Conservation (phyloP, 495 filamentous ascomycete genomes). For the Corynascus novoguineensis region DNA sequence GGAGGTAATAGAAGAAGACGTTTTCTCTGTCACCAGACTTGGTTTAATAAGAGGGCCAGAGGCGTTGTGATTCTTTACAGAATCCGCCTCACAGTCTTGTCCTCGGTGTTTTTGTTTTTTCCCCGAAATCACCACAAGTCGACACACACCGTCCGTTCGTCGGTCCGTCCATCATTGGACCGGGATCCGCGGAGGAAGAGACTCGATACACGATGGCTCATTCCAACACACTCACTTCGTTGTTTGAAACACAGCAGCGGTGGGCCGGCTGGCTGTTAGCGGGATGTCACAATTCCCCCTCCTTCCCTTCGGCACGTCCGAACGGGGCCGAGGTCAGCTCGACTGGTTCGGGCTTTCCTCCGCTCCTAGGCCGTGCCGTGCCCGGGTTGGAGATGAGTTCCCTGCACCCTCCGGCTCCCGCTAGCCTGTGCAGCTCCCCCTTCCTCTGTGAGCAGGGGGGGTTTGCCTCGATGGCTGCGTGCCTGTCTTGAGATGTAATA, state of each 20-base stretch:
- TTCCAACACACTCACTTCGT: constrained; percentile 18
- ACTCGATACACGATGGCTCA: background rate
- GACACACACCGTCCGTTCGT: background rate
- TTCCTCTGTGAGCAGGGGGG: background rate
- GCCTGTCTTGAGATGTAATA: constrained; percentile 17
- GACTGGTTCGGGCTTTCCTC: constrained; percentile 1
- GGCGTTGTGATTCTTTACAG: background rate
- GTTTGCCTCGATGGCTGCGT: constrained; percentile 16
- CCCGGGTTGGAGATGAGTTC: background rate
- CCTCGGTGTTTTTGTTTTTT: background rate
- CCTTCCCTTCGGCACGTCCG: background rate
- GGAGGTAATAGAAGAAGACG: constrained; percentile 26
- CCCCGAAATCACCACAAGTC: background rate
- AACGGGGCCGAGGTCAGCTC: background rate
- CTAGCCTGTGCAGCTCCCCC: background rate
- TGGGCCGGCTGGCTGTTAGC: background rate
- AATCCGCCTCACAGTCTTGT: background rate
- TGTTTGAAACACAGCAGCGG: constrained; percentile 18
- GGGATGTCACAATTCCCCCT: background rate
- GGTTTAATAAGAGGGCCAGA: constrained; percentile 9
- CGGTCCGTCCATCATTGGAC: background rate
- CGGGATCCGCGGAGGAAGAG: constrained; percentile 4
- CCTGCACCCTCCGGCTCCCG: background rate
- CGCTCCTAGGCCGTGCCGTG: background rate
- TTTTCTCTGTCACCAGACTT: constrained; percentile 17